Evolutionary conservation across 495 filamentous ascomycete genomes (phyloP), one percentile per base, ranked within the genome.

Genomic region (Talaromyces thailandensis): DNA sequence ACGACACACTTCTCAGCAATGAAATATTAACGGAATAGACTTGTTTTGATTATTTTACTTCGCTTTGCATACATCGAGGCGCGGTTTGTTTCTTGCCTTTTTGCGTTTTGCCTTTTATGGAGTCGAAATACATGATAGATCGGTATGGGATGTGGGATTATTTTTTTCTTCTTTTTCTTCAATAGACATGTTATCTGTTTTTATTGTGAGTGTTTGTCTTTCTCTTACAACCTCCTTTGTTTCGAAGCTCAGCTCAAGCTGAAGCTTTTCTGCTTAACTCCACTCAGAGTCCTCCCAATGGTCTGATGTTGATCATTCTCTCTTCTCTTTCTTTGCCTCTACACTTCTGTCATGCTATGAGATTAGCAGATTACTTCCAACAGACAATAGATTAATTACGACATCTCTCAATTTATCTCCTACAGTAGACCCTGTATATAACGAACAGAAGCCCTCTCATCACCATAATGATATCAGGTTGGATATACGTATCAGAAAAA

Each of bases 1-100:
- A 48, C 43, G 43, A 48, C 21, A 48, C 43, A 48, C 43, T 48
- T 48, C 6, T 48, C 43, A 48, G 43, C 43, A 48, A 48, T 48
- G 43, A 48, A 48, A 7, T 16, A 53, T 53, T 53, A 53, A 53
- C 50, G 50, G 50, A 53, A 53, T 53, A 53, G 50, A 53, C 50
- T 53, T 53, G 50, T 53, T 28, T 52, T 53, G 23, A 53, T 48
- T 48, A 48, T 48, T 48, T 48, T 48, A 48, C 43, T 48, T 21
- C 43, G 43, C 43, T 48, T 48, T 48, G 43, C 43, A 48, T 48
- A 48, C 43, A 48, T 48, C 18, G 43, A 21, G 43, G 43, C 43
- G 43, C 18, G 43, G 43, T 21, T 48, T 6, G 2, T 43, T 18
- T 48, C 7, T 21, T 48, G 6, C 43, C 7, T 48, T 21, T 48